A percentile compares a stretch with the other conserved stretches of the same genome.
These are phyloP conservation scores for Schwanniomyces occidentalis DNA, from an alignment of 805 yeast species.

Conservation along the genomic window DNA sequence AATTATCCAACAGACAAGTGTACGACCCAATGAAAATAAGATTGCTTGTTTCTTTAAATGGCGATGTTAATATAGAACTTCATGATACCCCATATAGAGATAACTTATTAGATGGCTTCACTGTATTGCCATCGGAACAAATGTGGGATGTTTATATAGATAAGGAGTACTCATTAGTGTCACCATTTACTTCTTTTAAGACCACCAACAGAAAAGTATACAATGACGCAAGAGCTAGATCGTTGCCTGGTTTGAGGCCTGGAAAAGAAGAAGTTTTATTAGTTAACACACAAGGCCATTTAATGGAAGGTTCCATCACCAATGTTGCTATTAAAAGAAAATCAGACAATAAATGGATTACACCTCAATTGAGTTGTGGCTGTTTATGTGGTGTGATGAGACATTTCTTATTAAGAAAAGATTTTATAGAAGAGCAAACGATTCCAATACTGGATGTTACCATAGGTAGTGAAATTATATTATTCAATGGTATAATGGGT, in stretches of 20 bases:
- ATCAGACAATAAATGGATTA: constrained; percentile 58
- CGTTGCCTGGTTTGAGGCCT: constrained; percentile 38
- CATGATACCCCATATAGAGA: constrained; percentile 25
- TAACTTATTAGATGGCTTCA: constrained; percentile 32
- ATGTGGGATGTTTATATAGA: constrained; percentile 68
- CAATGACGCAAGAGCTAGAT: constrained; percentile 56
- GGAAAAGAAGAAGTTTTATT: constrained; percentile 69
- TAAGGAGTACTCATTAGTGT: constrained; percentile 47
- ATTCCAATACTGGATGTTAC: constrained; percentile 47
- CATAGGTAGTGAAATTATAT: constrained; percentile 66
- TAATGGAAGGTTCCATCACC: constrained; percentile 82
- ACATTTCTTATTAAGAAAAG: constrained; percentile 56
- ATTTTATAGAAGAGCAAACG: constrained; percentile 53
- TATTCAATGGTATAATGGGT: constrained; percentile 86
- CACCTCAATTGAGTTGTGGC: constrained; percentile 78
- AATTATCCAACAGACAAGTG: constrained; percentile 18
- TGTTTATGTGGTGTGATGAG: constrained; percentile 85
- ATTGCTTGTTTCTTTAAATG: constrained; percentile 28
- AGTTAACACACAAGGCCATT: constrained; percentile 52
- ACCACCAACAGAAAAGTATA: constrained; percentile 75
- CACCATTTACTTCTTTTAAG: constrained; percentile 85
- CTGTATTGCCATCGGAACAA: constrained; percentile 7
- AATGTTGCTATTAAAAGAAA: constrained; percentile 65
- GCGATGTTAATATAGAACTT: constrained; percentile 31
- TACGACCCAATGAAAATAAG: constrained; percentile 33